These are phyloP conservation scores for Melocanna baccifera DNA, from an alignment of 176 grass and related monocot genomes.

Conservation along the genomic window DNA sequence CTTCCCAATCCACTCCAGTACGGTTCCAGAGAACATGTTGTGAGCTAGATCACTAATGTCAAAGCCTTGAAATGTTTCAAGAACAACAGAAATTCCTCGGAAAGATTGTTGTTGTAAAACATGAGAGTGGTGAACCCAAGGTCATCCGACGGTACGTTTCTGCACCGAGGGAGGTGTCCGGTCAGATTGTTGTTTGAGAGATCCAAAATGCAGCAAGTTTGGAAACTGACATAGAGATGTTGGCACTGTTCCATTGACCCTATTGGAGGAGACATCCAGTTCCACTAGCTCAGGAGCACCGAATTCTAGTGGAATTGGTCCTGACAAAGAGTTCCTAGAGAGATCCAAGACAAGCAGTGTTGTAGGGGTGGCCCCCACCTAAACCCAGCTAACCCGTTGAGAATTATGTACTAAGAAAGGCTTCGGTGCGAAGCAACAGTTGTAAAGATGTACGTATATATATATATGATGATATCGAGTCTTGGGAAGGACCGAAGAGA, in stretches of 20 bases:
- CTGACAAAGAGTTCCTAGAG: conserved; percentile 2
- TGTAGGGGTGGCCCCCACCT: too few relatives aligned
- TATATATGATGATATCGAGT: too few relatives aligned
- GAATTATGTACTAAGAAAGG: too few relatives aligned
- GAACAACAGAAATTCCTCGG: conserved; percentile 14
- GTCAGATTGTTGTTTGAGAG: conserved; percentile 15
- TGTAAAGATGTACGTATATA: too few relatives aligned
- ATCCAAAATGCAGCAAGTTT: conserved; percentile 1
- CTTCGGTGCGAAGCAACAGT: too few relatives aligned
- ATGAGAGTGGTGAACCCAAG: background rate
- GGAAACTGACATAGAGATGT: conserved; percentile 7
- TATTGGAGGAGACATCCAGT: conserved; percentile 25
- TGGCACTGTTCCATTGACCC: conserved; percentile 22
- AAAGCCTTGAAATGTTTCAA: conserved; percentile 12
- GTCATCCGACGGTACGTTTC: background rate
- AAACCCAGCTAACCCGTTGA: too few relatives aligned
- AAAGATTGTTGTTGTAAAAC: conserved; percentile 26
- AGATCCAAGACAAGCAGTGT: background rate
- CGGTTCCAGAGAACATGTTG: conserved; percentile 17
- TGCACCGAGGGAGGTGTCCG: background rate
- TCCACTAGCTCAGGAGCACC: background rate
- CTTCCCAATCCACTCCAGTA: conserved; percentile 35
- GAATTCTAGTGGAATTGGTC: background rate
- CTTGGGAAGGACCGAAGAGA: too few relatives aligned
- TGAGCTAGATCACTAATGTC: conserved; percentile 17